Evolutionary conservation across 2,329 filamentous ascomycete species (phyloP), one percentile per base, ranked within the genome.

Genomic region (Talaromyces pinophilus): DNA sequence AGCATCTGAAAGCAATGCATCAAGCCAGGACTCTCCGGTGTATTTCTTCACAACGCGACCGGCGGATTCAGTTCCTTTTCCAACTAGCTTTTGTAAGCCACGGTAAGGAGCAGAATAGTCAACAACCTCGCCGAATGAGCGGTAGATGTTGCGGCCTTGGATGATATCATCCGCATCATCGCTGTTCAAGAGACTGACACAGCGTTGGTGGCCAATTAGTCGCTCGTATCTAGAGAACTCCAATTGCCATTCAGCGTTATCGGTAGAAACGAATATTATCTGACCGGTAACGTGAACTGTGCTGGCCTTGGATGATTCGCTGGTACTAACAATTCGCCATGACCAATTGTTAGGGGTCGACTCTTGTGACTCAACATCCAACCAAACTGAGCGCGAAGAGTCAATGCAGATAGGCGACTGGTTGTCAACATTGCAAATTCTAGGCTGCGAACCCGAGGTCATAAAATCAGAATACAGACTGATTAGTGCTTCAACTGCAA

Each of bases 341-440:
- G 68, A 59, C 77, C 77, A 79, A 13, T 46, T 61, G 2, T 65
- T 59, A 25, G 61, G 57, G 33, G 67, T 63, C 15, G 46, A 62
- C 30, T 71, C 68, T 5, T 60, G 11, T 7, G 71, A 46, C 50
- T 72, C 67, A 38, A 75, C 52, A n/a, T 80, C 76, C 2, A 78
- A 64, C 65, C 63, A 75, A 15, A 77, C 67, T 38, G 60, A 8
- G 13, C 71, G 65, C 5, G 72, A 71, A 0, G 70, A 54, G 60
- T 80, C 76, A 2, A 75, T 64, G 62, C 74, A 78, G n/a, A 80
- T 66, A 0, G 75, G 74, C 0, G 73, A 62, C n/a, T 77, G 75
- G 48, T 75, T 77, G 2, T 67, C 44, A 25, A 81, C 64, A 55
- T 75, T 70, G 3, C 70, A 72, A 15, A 80, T 62, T 30, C 68